Base-by-base conservation (phyloP, 208 protist species). In the Leishmania martiniquensis region DNA sequence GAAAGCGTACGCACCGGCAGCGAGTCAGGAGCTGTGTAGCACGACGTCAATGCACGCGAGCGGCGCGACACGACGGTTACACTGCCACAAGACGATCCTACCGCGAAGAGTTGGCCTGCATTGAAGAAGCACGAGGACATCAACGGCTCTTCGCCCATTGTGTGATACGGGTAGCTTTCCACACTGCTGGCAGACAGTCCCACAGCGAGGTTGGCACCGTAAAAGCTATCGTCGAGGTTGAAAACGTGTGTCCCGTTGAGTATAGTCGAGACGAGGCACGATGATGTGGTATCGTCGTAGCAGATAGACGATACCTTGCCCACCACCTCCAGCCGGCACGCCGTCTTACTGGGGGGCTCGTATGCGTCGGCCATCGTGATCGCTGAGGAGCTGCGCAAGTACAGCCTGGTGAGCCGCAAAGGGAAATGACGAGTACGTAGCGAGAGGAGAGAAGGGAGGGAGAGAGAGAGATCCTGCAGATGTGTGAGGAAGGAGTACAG, bases 201-300 rank as follows among this genome's bases (percentile, higher is more conserved):
- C 9, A 47, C 32, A n/a, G 75, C 63, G 2, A 87, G 63, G 45
- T 84, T 76, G 22, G 75, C 82, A 47, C 86, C 85, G 72, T 84
- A 83, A 51, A 87, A 89, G 49, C 69, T 51, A 29, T 85, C 80
- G 45, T 90, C 76, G 15, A 86, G 63, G 74, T 88, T 77, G 55
- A 92, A 90, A 44, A 90, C 62, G 66, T 92, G 88, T 0, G 77
- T 63, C 51, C 88, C 88, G 67, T 91, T 90, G 63, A 89, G 65
- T 17, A 88, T 76, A 0, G 86, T 89, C 39, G 75, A 75, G 47
- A 86, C 86, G 63, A 93, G 82, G 81, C 87, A 90, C n/a, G 85
- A 84, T 29, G 84, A 73, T 29, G 78, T 83, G 17, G 63, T 17
- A 32, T 34, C 17, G 75, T 87, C 76, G 81, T 84, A 82, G 51